Conservation (phyloP, 78 protist genomes). For the Dictyostelium capitatum region DNA sequence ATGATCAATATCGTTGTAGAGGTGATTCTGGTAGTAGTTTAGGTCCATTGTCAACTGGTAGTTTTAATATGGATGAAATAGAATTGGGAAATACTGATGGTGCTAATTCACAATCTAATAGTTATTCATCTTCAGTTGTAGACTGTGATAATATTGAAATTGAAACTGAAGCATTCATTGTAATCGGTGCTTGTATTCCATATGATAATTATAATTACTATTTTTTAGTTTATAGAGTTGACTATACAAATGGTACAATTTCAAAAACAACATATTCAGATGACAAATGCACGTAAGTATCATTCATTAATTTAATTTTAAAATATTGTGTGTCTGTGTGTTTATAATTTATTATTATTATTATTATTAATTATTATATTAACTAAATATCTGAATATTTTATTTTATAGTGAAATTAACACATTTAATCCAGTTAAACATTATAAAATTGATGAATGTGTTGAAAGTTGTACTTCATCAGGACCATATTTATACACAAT, state of each 20-base stretch:
- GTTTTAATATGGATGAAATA: not conserved
- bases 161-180: not conserved
- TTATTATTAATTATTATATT: too few species aligned
- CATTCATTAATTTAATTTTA: not conserved
- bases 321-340: too few species aligned
- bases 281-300: not conserved
- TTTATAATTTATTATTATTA: too few species aligned
- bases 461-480: not conserved
- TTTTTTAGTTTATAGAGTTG: not conserved
- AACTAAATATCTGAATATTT: too few species aligned
- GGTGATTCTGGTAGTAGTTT: not conserved
- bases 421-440: not conserved
- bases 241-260: not conserved
- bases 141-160: not conserved
- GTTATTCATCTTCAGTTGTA: not conserved
- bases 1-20: not conserved
- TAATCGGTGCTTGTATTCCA: not conserved
- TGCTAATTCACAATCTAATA: not conserved
- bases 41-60: not conserved
- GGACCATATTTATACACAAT: slow-evolving; percentile 9
- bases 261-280: not conserved
- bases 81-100: not conserved
- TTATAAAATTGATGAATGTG: not conserved
- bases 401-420: too few species aligned
- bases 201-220: not conserved